Evolutionary conservation across 495 filamentous ascomycete species (phyloP).

Genomic region (Annulohypoxylon moriforme): DNA sequence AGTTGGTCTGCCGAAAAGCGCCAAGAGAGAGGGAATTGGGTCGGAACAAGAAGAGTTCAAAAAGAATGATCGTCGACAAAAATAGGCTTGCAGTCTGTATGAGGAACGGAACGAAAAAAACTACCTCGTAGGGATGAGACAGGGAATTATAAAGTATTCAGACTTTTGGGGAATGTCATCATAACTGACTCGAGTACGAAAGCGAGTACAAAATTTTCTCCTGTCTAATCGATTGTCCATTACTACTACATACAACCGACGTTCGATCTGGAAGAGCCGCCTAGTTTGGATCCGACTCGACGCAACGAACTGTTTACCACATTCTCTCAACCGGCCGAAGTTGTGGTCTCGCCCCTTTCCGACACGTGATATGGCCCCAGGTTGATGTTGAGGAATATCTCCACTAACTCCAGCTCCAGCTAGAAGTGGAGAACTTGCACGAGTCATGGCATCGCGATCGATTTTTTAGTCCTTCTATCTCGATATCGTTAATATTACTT

Average conservation of each 20-base stretch:
- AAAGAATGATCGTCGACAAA: slow-evolving; percentile 6
- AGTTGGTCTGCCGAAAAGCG: slow-evolving; percentile 8
- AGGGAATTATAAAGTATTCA: slow-evolving; percentile 31
- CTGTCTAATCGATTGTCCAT: not conserved
- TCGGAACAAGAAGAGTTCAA: slow-evolving; percentile 11
- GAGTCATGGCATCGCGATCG: slow-evolving; percentile 28
- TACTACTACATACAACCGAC: slow-evolving; percentile 10
- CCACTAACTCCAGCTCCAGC: slow-evolving; percentile 13
- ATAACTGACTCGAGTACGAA: slow-evolving; percentile 22
- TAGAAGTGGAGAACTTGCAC: slow-evolving; percentile 9
- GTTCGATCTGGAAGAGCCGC: not conserved
- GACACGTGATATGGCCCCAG: not conserved
- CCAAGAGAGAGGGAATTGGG: not conserved
- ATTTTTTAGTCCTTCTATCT: not conserved
- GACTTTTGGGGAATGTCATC: slow-evolving; percentile 1
- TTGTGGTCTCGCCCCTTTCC: slow-evolving; percentile 5
- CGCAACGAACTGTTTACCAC: slow-evolving; percentile 23
- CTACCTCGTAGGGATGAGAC: not conserved
- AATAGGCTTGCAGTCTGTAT: not conserved
- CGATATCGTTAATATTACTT: slow-evolving; percentile 3
- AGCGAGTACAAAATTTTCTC: not conserved
- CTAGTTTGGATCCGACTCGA: slow-evolving; percentile 17
- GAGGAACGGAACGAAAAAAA: not conserved
- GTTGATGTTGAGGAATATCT: slow-evolving; percentile 9
- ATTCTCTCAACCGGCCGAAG: not conserved